phyloP scores from a whole-genome alignment of 306 rosid species.

The Quercus suber region DNA sequence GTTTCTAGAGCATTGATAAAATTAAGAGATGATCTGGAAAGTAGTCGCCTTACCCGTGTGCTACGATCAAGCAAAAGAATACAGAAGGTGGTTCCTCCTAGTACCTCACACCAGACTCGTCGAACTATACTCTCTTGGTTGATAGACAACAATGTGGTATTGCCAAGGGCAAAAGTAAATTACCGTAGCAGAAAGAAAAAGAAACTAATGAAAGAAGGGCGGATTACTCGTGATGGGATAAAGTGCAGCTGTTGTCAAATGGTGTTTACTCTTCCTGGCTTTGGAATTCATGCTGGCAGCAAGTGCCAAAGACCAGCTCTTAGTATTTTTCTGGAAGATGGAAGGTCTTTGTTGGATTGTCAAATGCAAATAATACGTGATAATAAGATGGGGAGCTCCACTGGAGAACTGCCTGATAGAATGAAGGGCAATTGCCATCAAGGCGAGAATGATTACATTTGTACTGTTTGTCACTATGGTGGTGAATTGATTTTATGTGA shows the following conservation, averaged over 20 bases:
- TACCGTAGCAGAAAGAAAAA: conserved; percentile 29
- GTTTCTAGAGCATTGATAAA: conserved; percentile 12
- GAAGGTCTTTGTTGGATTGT: conserved; percentile 65
- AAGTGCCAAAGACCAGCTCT: conserved; percentile 42
- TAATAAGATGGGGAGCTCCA: conserved; percentile 19
- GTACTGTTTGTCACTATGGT: conserved; percentile 79
- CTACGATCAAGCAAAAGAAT: conserved; percentile 59
- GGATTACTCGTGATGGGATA: conserved; percentile 67
- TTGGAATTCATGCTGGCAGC: conserved; percentile 58
- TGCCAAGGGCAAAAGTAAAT: conserved; percentile 69
- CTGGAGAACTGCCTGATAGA: conserved; percentile 15
- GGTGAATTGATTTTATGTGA: conserved; percentile 85
- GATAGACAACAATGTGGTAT: conserved; percentile 62
- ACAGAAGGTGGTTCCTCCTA: conserved; percentile 36
- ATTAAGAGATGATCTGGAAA: conserved; percentile 8
- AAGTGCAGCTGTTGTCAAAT: conserved; percentile 68
- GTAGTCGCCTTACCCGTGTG: conserved; percentile 20
- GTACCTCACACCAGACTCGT: conserved; percentile 48
- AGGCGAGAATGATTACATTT: conserved; percentile 63
- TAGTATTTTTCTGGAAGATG: conserved; percentile 58
- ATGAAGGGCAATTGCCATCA: conserved; percentile 16
- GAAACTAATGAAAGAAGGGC: conserved; percentile 39
- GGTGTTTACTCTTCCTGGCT: conserved; percentile 44
- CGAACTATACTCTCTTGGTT: conserved; percentile 71
- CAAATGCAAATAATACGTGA: conserved; percentile 43